These are phyloP conservation scores for Plasmopara muralis DNA, from an alignment of 352 stramenopile species.

Conservation along the genomic window DNA sequence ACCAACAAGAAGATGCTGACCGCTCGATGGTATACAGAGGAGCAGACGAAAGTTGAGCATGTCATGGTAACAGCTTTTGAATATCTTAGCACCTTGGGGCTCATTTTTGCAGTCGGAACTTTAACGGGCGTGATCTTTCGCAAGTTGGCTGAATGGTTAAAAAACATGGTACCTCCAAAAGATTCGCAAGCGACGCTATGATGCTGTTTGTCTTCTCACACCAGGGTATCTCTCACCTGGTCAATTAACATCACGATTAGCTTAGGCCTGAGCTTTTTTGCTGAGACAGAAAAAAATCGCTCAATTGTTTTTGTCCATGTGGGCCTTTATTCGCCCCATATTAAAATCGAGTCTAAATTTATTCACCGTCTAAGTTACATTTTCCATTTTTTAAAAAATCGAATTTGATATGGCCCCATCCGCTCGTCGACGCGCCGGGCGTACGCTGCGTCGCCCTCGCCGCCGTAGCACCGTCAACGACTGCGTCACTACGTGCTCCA, in stretches of 20 bases:
- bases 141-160: conserved; percentile 32
- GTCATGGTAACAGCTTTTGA: conserved; percentile 70
- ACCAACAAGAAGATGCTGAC: conserved; percentile 61
- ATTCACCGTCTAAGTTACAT: background rate
- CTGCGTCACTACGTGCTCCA: conserved; percentile 10
- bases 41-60: conserved; percentile 44
- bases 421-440: conserved; percentile 29
- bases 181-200: background rate
- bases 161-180: conserved; percentile 5
- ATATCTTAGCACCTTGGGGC: conserved; percentile 70
- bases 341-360: background rate
- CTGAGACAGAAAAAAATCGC: too few species aligned
- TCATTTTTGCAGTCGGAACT: conserved; percentile 66
- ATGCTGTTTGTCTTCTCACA: background rate
- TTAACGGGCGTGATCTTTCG: conserved; percentile 48
- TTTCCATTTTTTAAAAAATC: conserved; percentile 23
- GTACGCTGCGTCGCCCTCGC: conserved; percentile 38
- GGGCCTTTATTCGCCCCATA: too few species aligned
- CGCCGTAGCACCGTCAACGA: conserved; percentile 20
- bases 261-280: too few species aligned
- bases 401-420: conserved; percentile 30
- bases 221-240: background rate
- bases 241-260: background rate
- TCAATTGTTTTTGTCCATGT: too few species aligned
- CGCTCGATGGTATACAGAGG: conserved; percentile 53